Percentiles rank a stretch among this genome's conserved stretches.
Evolutionary conservation across 306 rosid genomes (phyloP).

Genomic region (Malus fusca): DNA sequence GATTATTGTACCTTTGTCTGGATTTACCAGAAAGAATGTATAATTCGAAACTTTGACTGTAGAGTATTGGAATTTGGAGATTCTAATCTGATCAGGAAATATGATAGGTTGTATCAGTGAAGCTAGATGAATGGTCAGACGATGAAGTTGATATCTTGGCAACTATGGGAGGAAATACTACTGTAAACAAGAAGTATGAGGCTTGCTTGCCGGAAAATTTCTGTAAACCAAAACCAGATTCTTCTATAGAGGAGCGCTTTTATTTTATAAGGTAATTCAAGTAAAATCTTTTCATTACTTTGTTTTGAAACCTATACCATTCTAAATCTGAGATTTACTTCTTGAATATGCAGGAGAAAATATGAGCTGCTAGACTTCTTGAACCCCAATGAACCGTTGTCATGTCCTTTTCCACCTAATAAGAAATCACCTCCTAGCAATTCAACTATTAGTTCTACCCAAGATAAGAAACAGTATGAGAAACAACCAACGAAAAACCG

Average conservation of each 20-base stretch:
- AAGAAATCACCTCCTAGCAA: constrained; percentile 28
- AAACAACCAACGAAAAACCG: constrained; percentile 45
- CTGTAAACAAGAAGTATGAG: constrained; percentile 67
- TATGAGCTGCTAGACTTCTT: constrained; percentile 59
- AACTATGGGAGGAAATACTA: constrained; percentile 63
- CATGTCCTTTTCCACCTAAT: constrained; percentile 38
- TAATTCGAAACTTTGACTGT: not conserved
- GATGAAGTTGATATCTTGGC: constrained; percentile 63
- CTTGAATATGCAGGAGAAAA: constrained; percentile 60
- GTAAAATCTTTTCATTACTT: not conserved
- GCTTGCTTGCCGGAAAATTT: constrained; percentile 46
- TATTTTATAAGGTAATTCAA: constrained; percentile 64
- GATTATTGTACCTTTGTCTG: not conserved
- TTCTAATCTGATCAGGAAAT: constrained; percentile 11
- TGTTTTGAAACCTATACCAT: not conserved
- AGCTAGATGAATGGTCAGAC: constrained; percentile 84
- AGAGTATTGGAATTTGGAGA: not conserved
- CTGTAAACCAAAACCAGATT: constrained; percentile 58
- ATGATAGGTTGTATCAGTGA: constrained; percentile 75
- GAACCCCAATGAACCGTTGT: constrained; percentile 14
- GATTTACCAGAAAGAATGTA: not conserved
- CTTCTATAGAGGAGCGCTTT: constrained; percentile 69
- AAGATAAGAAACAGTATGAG: constrained; percentile 45
- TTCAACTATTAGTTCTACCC: constrained; percentile 14
- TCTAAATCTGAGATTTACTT: constrained; percentile 13